These are phyloP conservation scores for Trichoderma brevicompactum DNA, from an alignment of 2,329 filamentous ascomycete species.

Conservation along the genomic window DNA sequence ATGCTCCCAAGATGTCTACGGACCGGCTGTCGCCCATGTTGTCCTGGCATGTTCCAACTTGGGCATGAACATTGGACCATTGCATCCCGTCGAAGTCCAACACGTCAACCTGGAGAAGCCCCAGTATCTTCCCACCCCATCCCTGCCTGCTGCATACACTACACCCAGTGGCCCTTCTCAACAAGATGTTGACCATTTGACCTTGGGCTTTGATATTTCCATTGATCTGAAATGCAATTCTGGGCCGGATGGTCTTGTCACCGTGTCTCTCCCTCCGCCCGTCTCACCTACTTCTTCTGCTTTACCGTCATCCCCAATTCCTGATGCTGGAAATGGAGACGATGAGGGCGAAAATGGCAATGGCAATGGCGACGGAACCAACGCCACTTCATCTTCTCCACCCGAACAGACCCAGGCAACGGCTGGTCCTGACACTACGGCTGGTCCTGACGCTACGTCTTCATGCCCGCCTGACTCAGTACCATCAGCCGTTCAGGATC, in stretches of 20 bases:
- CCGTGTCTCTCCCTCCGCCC: conserved; percentile 11
- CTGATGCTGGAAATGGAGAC: not conserved
- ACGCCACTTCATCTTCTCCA: not conserved
- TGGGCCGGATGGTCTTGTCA: conserved; percentile 42
- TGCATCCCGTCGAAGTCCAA: conserved; percentile 41
- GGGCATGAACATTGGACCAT: conserved; percentile 37
- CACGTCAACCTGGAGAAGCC: conserved; percentile 27
- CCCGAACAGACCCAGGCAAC: not conserved
- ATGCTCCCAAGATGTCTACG: conserved; percentile 39
- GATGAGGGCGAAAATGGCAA: not conserved
- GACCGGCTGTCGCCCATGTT: conserved; percentile 37
- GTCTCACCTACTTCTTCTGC: not conserved
- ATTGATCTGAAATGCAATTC: conserved; percentile 39
- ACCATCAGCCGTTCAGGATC: not conserved
- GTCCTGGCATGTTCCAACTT: conserved; percentile 37
- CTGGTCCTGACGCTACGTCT: not conserved
- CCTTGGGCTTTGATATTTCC: conserved; percentile 35
- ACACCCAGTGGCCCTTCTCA: not conserved
- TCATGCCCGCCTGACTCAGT: conserved; percentile 6
- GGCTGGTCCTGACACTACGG: not conserved
- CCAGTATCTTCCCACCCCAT: conserved; percentile 24
- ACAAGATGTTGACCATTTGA: not conserved
- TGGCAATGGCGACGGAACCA: not conserved
- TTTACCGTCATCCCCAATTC: not conserved
- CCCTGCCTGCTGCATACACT: conserved; percentile 15